These are phyloP conservation scores for Saccharomyces hybrid DNA, from an alignment of 1,139 yeast species.

Conservation along the genomic window DNA sequence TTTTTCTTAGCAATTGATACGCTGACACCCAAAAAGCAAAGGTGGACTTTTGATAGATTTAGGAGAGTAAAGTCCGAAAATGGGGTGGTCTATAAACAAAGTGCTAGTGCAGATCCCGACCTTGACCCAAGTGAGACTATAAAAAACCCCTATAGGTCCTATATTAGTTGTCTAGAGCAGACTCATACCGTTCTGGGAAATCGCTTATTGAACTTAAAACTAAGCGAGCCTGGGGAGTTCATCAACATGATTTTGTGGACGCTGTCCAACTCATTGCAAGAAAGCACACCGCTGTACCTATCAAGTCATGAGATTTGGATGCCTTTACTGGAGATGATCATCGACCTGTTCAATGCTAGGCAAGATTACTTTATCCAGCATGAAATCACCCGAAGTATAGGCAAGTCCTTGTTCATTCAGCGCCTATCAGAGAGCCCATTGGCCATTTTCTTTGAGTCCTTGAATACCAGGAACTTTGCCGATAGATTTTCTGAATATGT, in stretches of 20 bases:
- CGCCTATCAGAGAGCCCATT: constrained; percentile 21
- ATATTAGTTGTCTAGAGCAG: constrained; percentile 21
- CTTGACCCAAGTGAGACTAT: constrained; percentile 3
- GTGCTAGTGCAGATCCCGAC: constrained; percentile 5
- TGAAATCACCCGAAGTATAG: constrained; percentile 10
- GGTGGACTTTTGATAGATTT: constrained; percentile 7
- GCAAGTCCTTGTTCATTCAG: constrained; percentile 9
- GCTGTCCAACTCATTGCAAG: constrained; percentile 18
- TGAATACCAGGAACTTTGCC: constrained; percentile 15
- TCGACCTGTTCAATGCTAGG: constrained; percentile 21
- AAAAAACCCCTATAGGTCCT: constrained; percentile 21
- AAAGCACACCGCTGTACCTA: constrained; percentile 11
- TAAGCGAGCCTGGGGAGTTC: constrained; percentile 22
- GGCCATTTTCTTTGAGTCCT: constrained; percentile 14
- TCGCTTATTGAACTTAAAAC: constrained; percentile 12
- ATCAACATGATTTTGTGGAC: constrained; percentile 27
- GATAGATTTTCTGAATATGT: constrained; percentile 19
- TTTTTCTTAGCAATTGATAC: constrained; percentile 24
- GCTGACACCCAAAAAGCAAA: constrained; percentile 9
- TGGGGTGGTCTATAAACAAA: constrained; percentile 5
- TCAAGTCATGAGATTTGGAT: constrained; percentile 25
- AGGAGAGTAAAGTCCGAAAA: constrained; percentile 3
- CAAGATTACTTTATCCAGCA: constrained; percentile 20
- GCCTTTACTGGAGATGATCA: constrained; percentile 19
- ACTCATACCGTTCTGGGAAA: constrained; percentile 19